Evolutionary conservation across 2,329 filamentous ascomycete species (phyloP).

Genomic region (Cryoendolithus antarcticus): DNA sequence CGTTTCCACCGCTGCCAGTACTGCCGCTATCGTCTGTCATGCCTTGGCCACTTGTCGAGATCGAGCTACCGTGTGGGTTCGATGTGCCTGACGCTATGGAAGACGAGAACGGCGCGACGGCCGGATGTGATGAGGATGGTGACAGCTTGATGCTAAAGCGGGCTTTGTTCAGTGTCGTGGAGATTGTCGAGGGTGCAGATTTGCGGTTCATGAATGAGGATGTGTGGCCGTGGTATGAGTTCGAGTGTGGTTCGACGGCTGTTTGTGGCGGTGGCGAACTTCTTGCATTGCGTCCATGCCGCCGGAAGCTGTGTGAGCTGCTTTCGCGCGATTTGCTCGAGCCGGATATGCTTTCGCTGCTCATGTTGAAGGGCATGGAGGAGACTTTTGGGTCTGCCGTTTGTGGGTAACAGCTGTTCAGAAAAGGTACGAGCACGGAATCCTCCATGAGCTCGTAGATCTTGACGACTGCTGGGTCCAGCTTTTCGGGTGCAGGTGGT

Average conservation of each 20-base stretch:
- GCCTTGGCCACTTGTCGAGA: slow-evolving; percentile 28
- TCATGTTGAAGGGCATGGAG: slow-evolving; percentile 30
- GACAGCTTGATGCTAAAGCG: slow-evolving; percentile 23
- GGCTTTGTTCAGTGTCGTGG: slow-evolving; percentile 18
- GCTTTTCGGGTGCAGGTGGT: slow-evolving; percentile 59
- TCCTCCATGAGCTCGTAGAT: slow-evolving; percentile 97
- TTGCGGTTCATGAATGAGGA: slow-evolving; percentile 16
- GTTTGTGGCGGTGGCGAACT: slow-evolving; percentile 20
- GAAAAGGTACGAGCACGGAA: slow-evolving; percentile 81
- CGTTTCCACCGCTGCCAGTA: slow-evolving; percentile 37
- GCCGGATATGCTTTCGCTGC: slow-evolving; percentile 16
- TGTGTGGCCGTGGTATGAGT: slow-evolving; percentile 12
- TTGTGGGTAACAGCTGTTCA: slow-evolving; percentile 52
- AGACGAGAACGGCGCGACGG: slow-evolving; percentile 5
- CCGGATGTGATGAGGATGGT: slow-evolving; percentile 20
- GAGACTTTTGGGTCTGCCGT: slow-evolving; percentile 31
- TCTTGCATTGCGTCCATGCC: slow-evolving; percentile 16
- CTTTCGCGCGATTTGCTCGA: slow-evolving; percentile 2
- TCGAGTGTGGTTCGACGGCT: slow-evolving; percentile 16
- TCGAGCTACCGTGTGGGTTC: slow-evolving; percentile 21
- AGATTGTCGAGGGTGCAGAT: slow-evolving; percentile 22
- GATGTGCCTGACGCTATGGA: slow-evolving; percentile 4
- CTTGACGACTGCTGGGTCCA: slow-evolving; percentile 74
- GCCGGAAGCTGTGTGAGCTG: slow-evolving; percentile 5
- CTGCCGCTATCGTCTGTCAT: slow-evolving; percentile 55